Base-by-base conservation (phyloP, 768 basidiomycete genomes). In the Termitomyces sp. region DNA sequence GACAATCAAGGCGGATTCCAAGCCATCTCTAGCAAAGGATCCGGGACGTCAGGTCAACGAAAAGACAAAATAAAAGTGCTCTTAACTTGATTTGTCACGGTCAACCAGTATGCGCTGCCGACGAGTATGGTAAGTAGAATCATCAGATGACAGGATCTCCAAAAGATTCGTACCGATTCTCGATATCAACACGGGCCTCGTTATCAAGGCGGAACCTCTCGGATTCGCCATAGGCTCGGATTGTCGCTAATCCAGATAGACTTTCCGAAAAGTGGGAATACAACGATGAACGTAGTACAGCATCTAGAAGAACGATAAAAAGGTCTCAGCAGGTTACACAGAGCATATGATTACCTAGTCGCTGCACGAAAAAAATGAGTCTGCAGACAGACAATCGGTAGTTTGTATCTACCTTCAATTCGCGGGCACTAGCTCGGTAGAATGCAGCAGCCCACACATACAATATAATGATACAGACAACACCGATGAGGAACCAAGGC, bases 251-350 rank as follows among this genome's bases (percentile, higher is more conserved):
- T 17, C 96, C 96, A 11, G 89, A 88, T 11, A 97, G 78, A 34
- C 89, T 91, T 76, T 97, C 95, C 3, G 92, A 92, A 74, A 97
- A 97, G 69, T 96, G 94, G 0, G 93, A 88, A 71, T 97, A 97
- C 17, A 98, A 74, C 0, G 89, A 87, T 0, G 91, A 91, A 31
- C 94, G 86, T 34, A 97, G 73, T n/a, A 96, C 81, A 31, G 92
- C 86, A 76, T 96, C 93, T 85, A 38, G n/a, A 52, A 49, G 29
- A 6, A 29, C 38, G 38, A 51, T 64, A 36, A 60, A 50, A 8
- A 29, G n/a, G 45, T 53, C 6, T 32, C 36, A 31, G 34, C 4
- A 38, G 3, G 12, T 10, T 14, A 17, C 56, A 54, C 47, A 40
- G 52, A 48, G 46, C 40, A n/a, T 65, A 59, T 73, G n/a, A 34